Evolutionary conservation across 2,329 filamentous ascomycete genomes (phyloP).

Genomic region (Colletotrichum brevisporum): DNA sequence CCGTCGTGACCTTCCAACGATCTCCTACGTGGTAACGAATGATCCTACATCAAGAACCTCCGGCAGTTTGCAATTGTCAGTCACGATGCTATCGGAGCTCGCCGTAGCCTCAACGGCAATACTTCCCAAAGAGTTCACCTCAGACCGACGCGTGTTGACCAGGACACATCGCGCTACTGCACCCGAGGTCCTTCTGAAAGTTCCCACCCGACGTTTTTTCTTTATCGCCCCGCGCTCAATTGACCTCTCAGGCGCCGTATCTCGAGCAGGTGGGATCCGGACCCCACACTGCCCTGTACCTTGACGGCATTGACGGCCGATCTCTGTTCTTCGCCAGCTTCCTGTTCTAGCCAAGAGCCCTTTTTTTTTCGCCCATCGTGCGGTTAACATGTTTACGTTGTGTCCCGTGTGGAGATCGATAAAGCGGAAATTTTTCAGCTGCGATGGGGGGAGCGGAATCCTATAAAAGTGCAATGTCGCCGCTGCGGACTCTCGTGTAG

Average conservation of each 20-base stretch:
- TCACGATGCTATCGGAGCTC: conserved; percentile 21
- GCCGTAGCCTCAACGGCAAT: conserved; percentile 19
- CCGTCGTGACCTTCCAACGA: no score
- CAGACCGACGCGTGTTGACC: conserved; percentile 4
- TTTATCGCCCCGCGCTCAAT: conserved; percentile 31
- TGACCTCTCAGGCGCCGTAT: conserved; percentile 46
- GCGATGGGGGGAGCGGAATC: conserved; percentile 18
- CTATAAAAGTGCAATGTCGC: conserved; percentile 19
- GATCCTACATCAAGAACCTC: background rate
- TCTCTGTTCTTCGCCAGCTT: conserved; percentile 39
- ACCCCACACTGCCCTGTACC: conserved; percentile 30
- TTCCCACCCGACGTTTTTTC: conserved; percentile 1
- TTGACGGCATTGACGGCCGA: conserved; percentile 26
- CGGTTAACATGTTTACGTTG: conserved; percentile 24
- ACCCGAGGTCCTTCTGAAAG: conserved; percentile 12
- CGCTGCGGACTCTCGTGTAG: background rate
- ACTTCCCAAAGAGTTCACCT: conserved; percentile 34
- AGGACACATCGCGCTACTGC: conserved; percentile 33
- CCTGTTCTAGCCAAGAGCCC: conserved; percentile 40
- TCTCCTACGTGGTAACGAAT: background rate
- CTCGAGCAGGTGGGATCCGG: conserved; percentile 44
- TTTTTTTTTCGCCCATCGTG: background rate
- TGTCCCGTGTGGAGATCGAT: conserved; percentile 35
- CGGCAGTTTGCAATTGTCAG: background rate
- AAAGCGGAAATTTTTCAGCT: conserved; percentile 16